phyloP scores from a whole-genome alignment of 179 eudicot genomes.

The Camellia oleifera region DNA sequence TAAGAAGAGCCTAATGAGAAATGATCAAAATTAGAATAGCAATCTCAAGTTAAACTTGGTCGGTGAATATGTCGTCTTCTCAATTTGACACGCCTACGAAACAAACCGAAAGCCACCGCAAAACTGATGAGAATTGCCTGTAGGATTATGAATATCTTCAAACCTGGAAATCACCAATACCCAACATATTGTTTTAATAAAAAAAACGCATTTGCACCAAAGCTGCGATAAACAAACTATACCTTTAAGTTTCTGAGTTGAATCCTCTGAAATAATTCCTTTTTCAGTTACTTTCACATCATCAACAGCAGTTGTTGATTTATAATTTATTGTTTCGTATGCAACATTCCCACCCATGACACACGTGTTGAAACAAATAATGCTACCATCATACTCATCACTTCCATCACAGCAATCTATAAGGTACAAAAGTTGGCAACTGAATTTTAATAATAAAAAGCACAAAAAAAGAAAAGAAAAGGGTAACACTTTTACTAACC shows the following conservation, averaged over 20 bases:
- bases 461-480: neutral
- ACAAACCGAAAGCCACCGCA: conserved; percentile 36
- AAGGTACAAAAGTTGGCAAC: conserved; percentile 5
- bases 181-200: conserved; percentile 1
- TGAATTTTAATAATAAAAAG: neutral
- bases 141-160: conserved; percentile 57
- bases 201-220: neutral
- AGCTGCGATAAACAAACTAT: neutral
- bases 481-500: neutral
- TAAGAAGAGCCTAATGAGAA: neutral
- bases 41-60: conserved; percentile 13
- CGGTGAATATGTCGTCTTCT: conserved; percentile 42
- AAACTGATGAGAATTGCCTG: conserved; percentile 45
- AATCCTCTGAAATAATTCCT: conserved; percentile 35
- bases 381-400: conserved; percentile 73
- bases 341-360: conserved; percentile 77
- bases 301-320: conserved; percentile 18
- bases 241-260: conserved; percentile 61
- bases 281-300: conserved; percentile 30
- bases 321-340: conserved; percentile 40
- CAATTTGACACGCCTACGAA: conserved; percentile 37
- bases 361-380: conserved; percentile 75
- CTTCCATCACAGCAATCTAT: conserved; percentile 98
- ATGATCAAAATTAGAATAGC: neutral
- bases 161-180: conserved; percentile 37